These are phyloP conservation scores for Solanum aculeatissimum DNA, from an alignment of 305 asterid species.

Conservation along the genomic window DNA sequence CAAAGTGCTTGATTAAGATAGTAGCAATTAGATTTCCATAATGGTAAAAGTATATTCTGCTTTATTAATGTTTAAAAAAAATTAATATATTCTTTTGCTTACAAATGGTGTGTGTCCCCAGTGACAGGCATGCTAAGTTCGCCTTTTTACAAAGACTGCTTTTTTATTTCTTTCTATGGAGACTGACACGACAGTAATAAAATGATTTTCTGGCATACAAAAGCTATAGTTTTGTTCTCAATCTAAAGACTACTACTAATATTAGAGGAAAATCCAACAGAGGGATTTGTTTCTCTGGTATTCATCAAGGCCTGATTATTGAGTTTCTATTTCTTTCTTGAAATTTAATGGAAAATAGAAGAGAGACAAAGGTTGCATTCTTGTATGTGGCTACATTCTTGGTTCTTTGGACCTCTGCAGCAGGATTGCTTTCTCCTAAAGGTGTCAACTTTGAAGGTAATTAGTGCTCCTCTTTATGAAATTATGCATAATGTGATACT, in stretches of 20 bases:
- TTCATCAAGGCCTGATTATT: neutral
- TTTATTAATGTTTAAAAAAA: slow-evolving; percentile 1
- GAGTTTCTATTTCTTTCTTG: neutral
- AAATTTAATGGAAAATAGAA: slow-evolving; percentile 22
- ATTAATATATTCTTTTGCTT: slow-evolving; percentile 35
- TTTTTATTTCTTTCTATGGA: slow-evolving; percentile 28
- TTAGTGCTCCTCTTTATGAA: neutral
- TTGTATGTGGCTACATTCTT: slow-evolving; percentile 18
- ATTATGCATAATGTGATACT: neutral
- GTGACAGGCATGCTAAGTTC: slow-evolving; percentile 69
- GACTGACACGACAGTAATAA: slow-evolving; percentile 22
- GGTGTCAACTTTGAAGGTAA: slow-evolving; percentile 98
- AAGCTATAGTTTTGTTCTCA: slow-evolving; percentile 20
- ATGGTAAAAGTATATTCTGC: neutral
- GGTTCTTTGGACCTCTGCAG: slow-evolving; percentile 35
- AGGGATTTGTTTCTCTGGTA: neutral
- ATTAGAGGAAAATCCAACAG: neutral
- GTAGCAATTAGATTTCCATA: neutral
- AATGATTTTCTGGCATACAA: slow-evolving; percentile 28
- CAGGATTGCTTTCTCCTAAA: slow-evolving; percentile 68
- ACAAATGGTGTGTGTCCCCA: slow-evolving; percentile 47
- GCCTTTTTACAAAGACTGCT: slow-evolving; percentile 36
- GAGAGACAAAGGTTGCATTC: slow-evolving; percentile 19
- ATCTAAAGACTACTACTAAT: slow-evolving; percentile 11
- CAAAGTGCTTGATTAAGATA: neutral